Evolutionary conservation across 225 moss, liverwort and hornwort genomes (phyloP).

Genomic region (Marchantia polymorpha): DNA sequence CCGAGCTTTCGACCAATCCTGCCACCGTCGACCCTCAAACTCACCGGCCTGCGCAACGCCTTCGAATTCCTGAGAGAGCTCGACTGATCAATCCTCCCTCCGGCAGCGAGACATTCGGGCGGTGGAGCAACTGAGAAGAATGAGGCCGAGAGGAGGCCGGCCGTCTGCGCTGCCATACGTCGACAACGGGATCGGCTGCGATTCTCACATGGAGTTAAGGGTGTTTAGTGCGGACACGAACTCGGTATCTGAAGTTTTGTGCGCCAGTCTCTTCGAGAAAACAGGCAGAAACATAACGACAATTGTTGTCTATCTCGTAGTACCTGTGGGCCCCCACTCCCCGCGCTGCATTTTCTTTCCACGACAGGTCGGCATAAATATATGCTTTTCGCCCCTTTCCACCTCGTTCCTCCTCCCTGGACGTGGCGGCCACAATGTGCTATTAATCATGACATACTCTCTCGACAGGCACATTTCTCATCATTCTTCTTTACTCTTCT

Average conservation of each 20-base stretch:
- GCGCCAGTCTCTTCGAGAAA: not conserved
- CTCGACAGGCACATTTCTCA: too few species aligned
- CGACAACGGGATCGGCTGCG: not conserved
- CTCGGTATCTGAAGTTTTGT: not conserved
- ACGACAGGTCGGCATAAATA: not conserved
- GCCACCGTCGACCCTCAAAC: not conserved
- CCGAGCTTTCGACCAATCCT: not conserved
- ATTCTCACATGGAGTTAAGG: not conserved
- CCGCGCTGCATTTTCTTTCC: not conserved
- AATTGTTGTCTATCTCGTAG: not conserved
- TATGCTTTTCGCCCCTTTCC: not conserved
- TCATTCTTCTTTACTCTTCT: too few species aligned
- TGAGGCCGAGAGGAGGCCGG: constrained; percentile 10
- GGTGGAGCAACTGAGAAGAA: not conserved
- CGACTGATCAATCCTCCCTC: not conserved
- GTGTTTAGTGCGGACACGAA: not conserved
- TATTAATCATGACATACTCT: too few species aligned
- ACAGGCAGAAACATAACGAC: not conserved
- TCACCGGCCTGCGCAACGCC: not conserved
- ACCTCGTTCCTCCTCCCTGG: too few species aligned
- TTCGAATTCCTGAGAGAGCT: not conserved
- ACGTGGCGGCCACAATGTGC: too few species aligned
- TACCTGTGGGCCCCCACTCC: not conserved
- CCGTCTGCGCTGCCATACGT: constrained; percentile 14
- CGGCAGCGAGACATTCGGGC: too few species aligned